Percentiles rank a stretch among this genome's conserved stretches.
Conservation (phyloP, 2,329 filamentous ascomycete genomes). For the Myotisia sp. region DNA sequence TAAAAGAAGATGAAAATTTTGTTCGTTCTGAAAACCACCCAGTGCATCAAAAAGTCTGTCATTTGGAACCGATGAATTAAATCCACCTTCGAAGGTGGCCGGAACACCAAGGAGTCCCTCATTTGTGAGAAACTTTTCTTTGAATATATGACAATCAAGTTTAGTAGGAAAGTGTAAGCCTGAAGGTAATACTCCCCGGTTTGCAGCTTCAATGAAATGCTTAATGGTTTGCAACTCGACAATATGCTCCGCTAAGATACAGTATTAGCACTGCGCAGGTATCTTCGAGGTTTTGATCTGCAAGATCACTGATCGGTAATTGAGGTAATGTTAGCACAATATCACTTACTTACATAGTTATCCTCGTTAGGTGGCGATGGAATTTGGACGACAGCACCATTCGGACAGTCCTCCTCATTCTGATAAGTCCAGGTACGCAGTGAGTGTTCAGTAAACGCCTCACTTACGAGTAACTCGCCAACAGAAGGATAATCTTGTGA, state of each 20-base stretch:
- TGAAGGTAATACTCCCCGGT: neutral
- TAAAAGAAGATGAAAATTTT: neutral
- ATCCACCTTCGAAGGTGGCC: neutral
- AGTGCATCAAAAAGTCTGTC: conserved; percentile 5
- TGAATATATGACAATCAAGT: neutral
- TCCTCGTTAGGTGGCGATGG: neutral
- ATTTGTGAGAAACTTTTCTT: neutral
- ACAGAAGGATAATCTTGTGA: too few relatives aligned
- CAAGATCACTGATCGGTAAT: neutral
- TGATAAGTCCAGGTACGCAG: neutral
- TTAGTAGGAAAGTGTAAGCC: neutral
- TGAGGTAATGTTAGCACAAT: neutral
- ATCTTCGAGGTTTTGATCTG: neutral
- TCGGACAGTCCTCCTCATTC: neutral
- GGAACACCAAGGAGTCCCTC: neutral
- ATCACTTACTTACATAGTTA: neutral
- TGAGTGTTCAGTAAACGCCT: too few relatives aligned
- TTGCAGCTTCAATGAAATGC: neutral
- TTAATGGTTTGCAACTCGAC: conserved; percentile 5
- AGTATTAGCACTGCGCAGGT: neutral
- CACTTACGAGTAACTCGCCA: too few relatives aligned
- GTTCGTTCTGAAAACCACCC: neutral
- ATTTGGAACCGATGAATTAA: neutral
- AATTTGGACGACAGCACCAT: neutral
- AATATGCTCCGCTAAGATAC: conserved; percentile 5